Percentiles rank a stretch among this genome's conserved stretches.
phyloP scores from a whole-genome alignment of 176 grass and related monocot genomes.

The Oryza glumipatula region DNA sequence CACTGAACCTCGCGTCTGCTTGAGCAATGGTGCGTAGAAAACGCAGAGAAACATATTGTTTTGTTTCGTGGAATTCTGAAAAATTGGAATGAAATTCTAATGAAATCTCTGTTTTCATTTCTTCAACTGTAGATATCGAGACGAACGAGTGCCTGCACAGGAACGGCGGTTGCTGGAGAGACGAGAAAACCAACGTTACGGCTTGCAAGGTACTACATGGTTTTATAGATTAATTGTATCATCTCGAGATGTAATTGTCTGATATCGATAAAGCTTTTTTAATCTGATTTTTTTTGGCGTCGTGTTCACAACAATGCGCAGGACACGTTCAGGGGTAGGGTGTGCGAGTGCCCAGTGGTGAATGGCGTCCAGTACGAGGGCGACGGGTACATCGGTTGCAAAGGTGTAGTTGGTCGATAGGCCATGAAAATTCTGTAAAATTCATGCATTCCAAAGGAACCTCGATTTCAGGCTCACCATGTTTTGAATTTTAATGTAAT shows the following conservation, averaged over 20 bases:
- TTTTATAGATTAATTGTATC: too few species aligned
- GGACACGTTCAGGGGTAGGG: constrained; percentile 91
- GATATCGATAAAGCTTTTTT: too few species aligned
- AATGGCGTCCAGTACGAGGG: constrained; percentile 77
- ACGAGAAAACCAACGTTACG: constrained; percentile 63
- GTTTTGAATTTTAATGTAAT: too few species aligned
- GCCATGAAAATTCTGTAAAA: not conserved
- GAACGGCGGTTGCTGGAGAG: constrained; percentile 89
- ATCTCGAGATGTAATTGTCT: too few species aligned
- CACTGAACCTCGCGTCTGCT: constrained; percentile 84
- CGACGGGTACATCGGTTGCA: constrained; percentile 81
- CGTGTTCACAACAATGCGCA: constrained; percentile 1
- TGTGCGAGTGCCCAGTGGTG: constrained; percentile 80
- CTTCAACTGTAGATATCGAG: constrained; percentile 63
- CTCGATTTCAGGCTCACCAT: not conserved
- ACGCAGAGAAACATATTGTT: not conserved
- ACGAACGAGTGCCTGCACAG: constrained; percentile 79
- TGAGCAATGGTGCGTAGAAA: constrained; percentile 55
- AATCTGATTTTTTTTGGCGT: not conserved
- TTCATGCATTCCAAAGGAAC: not conserved
- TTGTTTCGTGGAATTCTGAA: not conserved
- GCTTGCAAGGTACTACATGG: constrained; percentile 68
- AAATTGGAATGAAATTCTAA: not conserved
- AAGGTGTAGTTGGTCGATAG: not conserved
- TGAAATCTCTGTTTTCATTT: not conserved